These are phyloP conservation scores for Petasospora fabianii DNA, from an alignment of 1,139 yeast genomes.

Conservation along the genomic window DNA sequence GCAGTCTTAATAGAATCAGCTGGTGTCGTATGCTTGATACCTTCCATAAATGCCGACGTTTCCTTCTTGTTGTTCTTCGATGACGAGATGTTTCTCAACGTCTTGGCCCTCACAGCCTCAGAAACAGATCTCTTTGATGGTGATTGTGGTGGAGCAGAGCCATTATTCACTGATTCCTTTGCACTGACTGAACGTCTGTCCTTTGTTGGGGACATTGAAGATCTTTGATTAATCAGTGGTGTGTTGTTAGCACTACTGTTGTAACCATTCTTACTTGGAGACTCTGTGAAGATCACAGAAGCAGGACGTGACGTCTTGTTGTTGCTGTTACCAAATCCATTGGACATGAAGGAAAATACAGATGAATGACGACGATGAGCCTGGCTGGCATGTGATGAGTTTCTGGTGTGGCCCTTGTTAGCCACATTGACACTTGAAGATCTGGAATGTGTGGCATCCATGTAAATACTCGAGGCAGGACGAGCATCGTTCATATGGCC, in stretches of 20 bases:
- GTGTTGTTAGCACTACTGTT: slow-evolving; percentile 3
- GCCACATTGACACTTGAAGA: slow-evolving; percentile 20
- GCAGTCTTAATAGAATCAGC: slow-evolving; percentile 76
- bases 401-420: slow-evolving; percentile 18
- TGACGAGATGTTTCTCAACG: slow-evolving; percentile 28
- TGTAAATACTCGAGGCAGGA: slow-evolving; percentile 28
- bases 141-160: slow-evolving; percentile 4
- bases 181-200: slow-evolving; percentile 39
- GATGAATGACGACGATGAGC: slow-evolving; percentile 41
- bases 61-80: slow-evolving; percentile 43
- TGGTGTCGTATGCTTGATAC: slow-evolving; percentile 73
- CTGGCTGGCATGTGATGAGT: slow-evolving; percentile 18
- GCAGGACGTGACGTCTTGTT: slow-evolving; percentile 14
- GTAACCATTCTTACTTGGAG: slow-evolving; percentile 11
- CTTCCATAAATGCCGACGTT: slow-evolving; percentile 93
- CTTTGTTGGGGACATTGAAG: slow-evolving; percentile 21
- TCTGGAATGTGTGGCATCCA: slow-evolving; percentile 26
- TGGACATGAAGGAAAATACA: slow-evolving; percentile 41
- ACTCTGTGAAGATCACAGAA: slow-evolving; percentile 15
- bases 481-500: slow-evolving; percentile 19
- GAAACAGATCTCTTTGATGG: slow-evolving; percentile 40
- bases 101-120: slow-evolving; percentile 49
- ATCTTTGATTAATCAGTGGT: slow-evolving; percentile 7
- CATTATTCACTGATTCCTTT: slow-evolving; percentile 27
- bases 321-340: slow-evolving; percentile 6